Percentiles rank a stretch among this genome's conserved stretches.
Conservation (phyloP, 2,329 filamentous ascomycete genomes). For the Hirsutella minnesotensis region DNA sequence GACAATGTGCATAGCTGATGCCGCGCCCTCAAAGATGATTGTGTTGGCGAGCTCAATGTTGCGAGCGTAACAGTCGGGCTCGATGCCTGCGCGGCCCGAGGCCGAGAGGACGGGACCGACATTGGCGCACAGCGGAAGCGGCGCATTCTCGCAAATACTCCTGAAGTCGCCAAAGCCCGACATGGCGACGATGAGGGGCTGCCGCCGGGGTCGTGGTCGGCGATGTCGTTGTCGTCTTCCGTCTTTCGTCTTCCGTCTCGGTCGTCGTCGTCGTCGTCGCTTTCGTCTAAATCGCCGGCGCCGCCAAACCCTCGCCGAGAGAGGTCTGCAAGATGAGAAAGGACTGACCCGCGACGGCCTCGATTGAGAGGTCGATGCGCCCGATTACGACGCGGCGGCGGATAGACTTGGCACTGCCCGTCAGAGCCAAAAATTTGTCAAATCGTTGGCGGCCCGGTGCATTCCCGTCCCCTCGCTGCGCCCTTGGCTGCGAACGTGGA, state of each 20-base stretch:
- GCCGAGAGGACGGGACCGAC: constrained; percentile 65
- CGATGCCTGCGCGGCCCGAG: constrained; percentile 61
- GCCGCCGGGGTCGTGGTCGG: background rate
- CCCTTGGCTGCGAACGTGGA: no score
- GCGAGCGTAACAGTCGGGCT: constrained; percentile 83
- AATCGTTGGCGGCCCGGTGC: background rate
- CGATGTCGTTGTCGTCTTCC: background rate
- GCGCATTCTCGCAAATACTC: constrained; percentile 70
- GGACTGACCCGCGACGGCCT: no score
- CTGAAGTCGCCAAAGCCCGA: constrained; percentile 92
- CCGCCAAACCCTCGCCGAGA: no score
- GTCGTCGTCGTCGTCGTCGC: no score
- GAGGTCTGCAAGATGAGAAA: no score
- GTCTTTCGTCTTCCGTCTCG: no score
- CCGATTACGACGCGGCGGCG: no score
- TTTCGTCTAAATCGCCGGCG: no score
- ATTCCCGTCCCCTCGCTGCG: no score
- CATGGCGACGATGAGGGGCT: constrained; percentile 23
- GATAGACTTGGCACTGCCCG: background rate
- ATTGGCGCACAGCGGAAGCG: constrained; percentile 77
- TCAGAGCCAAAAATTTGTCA: background rate
- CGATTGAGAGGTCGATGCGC: no score
- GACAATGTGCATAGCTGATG: constrained; percentile 83
- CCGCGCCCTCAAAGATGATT: constrained; percentile 91
- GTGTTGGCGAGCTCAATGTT: constrained; percentile 96